Evolutionary conservation across 1,284 basidiomycete genomes (phyloP), one percentile per base, ranked within the genome.

Genomic region (Fomitopsis palustris): DNA sequence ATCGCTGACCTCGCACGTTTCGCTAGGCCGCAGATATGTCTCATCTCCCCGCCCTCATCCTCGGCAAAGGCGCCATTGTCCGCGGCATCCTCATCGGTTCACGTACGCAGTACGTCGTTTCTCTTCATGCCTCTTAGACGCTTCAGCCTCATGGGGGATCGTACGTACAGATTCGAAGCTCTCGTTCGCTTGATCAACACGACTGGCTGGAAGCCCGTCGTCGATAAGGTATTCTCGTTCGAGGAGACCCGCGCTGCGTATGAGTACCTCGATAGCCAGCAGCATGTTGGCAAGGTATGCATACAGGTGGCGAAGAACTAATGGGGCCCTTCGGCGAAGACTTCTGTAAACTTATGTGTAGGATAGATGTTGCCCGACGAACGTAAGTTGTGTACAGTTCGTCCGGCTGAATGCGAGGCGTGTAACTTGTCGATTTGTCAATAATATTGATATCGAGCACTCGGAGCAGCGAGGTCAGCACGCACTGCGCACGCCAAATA

Each of bases 171-270:
- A 37, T 64, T 60, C 49, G 60, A 76, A 57, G 69, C 71, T 39
- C 73, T 79, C 71, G 72, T 74, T 62, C 67, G 69, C 23, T 68
- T 76, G 43, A 62, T 78, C 53, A 65, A 64, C 38, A 66, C 69
- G 14, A 66, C 69, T 35, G 58, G 70, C 53, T 64, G 79, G 53
- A 64, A 65, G 59, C 77, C 77, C 0, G 64, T 75, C 29, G 68
- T 80, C 49, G 73, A 78, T 69, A 74, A 71, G 62, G 74, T 78
- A 2, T 78, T 79, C 64, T 41, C 58, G 27, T 78, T 78, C 62
- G 72, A 77, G 31, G 61, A 79, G 54, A 66, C 68, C 4, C 62
- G 64, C 21, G 68, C 76, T 58, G 78, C 78, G 31, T 75, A 75
- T 56, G 69, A 71, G 58, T 76, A 77, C 64, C 69, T 73, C 45